Conservation (phyloP, 208 protist genomes). For the Leishmania braziliensis region DNA sequence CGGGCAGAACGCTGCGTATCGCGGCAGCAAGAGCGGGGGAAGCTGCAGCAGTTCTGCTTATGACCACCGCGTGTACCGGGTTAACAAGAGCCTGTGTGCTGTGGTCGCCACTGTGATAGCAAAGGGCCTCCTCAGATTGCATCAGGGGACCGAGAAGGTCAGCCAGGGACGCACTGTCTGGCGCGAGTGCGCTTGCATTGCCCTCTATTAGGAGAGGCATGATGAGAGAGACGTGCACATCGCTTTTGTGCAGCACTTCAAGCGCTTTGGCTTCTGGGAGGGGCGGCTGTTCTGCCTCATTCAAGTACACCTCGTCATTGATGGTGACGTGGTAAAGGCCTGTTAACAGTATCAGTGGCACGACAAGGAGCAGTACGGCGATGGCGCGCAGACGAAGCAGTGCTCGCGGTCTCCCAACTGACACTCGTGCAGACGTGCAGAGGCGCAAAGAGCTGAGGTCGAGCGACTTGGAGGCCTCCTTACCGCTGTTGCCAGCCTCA, state of each 20-base stretch:
- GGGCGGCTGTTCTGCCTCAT: no score
- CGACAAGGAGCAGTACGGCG: background rate
- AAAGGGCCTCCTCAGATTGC: slow-evolving; percentile 16
- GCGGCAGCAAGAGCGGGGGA: background rate
- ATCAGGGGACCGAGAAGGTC: slow-evolving; percentile 12
- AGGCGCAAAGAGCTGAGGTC: background rate
- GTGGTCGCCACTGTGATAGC: background rate
- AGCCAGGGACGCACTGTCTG: background rate
- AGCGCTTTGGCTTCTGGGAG: no score
- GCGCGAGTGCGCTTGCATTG: background rate
- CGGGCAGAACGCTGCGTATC: background rate
- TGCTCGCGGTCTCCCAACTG: background rate
- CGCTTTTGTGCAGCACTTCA: no score
- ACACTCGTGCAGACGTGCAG: no score
- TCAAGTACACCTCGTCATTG: background rate
- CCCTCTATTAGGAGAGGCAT: background rate
- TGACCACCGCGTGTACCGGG: background rate
- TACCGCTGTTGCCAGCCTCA: background rate
- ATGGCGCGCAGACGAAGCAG: background rate
- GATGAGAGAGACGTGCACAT: background rate
- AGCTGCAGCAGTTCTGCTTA: background rate
- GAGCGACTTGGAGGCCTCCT: background rate
- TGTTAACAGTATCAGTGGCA: background rate
- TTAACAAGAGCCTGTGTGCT: background rate
- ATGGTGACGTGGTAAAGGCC: background rate